These are phyloP conservation scores for Astragalus membranaceus DNA, from an alignment of 306 rosid species.

Conservation along the genomic window DNA sequence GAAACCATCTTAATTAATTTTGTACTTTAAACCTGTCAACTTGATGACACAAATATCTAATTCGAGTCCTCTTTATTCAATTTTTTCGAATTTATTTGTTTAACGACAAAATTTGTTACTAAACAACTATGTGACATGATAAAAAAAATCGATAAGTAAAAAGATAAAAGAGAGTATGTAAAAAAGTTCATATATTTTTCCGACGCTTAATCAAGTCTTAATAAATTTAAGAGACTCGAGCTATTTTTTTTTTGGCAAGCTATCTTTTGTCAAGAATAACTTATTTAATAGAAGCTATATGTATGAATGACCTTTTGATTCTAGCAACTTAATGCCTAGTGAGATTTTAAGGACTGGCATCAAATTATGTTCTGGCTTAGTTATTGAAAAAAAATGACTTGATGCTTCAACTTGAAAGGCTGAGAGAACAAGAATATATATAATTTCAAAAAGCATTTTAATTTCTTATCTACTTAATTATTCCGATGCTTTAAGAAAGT, in stretches of 20 bases:
- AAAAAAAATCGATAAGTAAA: no score
- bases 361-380: neutral
- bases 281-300: no score
- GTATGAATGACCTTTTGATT: conserved; percentile 26
- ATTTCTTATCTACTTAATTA: neutral
- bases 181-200: neutral
- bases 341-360: conserved; percentile 19
- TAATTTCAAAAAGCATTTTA: neutral
- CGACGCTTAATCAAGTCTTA: neutral
- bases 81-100: no score
- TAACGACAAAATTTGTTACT: no score
- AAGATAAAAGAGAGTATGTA: no score
- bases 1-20: no score
- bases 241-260: neutral
- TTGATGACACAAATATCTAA: no score
- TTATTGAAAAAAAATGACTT: neutral
- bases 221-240: neutral
- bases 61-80: no score
- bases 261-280: neutral
- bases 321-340: conserved; percentile 19
- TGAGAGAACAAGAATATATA: conserved; percentile 3
- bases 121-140: no score
- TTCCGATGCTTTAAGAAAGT: conserved; percentile 1
- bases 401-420: conserved; percentile 4
- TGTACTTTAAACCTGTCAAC: no score